Conservation (phyloP, 768 basidiomycete species). For the Porpolomopsis calyptriformis region DNA sequence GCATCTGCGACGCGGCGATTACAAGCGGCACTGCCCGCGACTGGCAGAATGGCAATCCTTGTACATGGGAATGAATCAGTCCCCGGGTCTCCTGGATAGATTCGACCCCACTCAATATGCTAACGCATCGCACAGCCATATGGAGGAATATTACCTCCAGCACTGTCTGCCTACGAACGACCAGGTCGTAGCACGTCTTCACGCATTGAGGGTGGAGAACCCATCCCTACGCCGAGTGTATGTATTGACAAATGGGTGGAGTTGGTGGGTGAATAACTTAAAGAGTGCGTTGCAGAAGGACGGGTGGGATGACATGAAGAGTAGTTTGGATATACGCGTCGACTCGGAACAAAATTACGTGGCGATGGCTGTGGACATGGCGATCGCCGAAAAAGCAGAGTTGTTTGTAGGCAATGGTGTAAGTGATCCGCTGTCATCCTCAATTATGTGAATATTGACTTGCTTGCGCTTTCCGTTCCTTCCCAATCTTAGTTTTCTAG, state of each 20-base stretch:
- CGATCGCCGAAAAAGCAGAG: slow-evolving; percentile 44
- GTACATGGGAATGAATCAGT: slow-evolving; percentile 44
- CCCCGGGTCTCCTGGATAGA: slow-evolving; percentile 29
- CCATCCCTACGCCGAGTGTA: slow-evolving; percentile 27
- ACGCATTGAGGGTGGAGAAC: slow-evolving; percentile 24
- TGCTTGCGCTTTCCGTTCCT: not conserved
- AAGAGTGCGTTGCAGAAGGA: slow-evolving; percentile 28
- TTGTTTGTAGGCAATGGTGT: slow-evolving; percentile 56
- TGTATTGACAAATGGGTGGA: slow-evolving; percentile 43
- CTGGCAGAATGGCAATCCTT: slow-evolving; percentile 32
- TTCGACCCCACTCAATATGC: slow-evolving; percentile 23
- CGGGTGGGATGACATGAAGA: slow-evolving; percentile 41
- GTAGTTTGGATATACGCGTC: slow-evolving; percentile 29
- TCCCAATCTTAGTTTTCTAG: slow-evolving; percentile 39
- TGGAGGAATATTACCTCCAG: slow-evolving; percentile 25
- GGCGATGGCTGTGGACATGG: slow-evolving; percentile 49
- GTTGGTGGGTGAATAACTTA: slow-evolving; percentile 31
- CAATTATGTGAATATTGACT: slow-evolving; percentile 6
- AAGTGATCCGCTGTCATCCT: slow-evolving; percentile 15
- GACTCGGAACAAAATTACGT: slow-evolving; percentile 38
- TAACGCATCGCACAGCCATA: not conserved
- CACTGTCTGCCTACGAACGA: slow-evolving; percentile 35
- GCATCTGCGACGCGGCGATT: slow-evolving; percentile 50
- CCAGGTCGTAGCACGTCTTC: slow-evolving; percentile 32
- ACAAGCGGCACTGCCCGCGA: slow-evolving; percentile 41